Percentiles rank a stretch among this genome's conserved stretches.
These are phyloP conservation scores for Acmispon strigosus DNA, from an alignment of 306 rosid species.

Conservation along the genomic window DNA sequence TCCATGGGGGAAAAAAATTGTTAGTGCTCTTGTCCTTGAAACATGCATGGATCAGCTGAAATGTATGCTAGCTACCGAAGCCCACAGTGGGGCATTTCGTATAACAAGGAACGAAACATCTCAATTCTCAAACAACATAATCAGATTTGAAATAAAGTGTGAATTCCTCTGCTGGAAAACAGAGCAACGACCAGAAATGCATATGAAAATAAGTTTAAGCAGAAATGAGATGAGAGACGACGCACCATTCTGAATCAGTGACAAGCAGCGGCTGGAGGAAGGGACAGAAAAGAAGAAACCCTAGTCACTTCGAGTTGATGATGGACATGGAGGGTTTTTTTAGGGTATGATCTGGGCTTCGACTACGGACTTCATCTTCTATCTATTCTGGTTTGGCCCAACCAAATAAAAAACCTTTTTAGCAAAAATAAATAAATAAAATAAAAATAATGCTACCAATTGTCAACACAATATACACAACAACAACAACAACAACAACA, in stretches of 20 bases:
- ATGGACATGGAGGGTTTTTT: not conserved
- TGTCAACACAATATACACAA: too few species aligned
- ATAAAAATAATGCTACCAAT: not conserved
- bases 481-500: too few species aligned
- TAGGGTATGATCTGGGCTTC: not conserved
- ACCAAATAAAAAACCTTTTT: not conserved
- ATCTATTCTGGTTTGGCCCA: not conserved
- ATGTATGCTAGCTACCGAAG: too few species aligned
- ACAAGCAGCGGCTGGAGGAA: not conserved
- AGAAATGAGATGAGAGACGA: not conserved
- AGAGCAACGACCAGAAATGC: not conserved
- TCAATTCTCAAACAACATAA: too few species aligned
- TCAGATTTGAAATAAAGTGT: too few species aligned
- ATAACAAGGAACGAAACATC: too few species aligned
- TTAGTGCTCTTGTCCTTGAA: not conserved
- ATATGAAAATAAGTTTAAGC: not conserved
- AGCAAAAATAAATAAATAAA: too few species aligned
- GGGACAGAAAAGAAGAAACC: not conserved
- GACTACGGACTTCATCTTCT: not conserved
- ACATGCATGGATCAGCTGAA: not conserved
- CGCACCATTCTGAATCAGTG: conserved; percentile 6
- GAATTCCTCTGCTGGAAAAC: not conserved
- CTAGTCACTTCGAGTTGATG: too few species aligned
- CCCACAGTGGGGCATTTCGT: too few species aligned
- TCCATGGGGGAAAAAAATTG: not conserved